Percentiles rank a stretch among this genome's conserved stretches.
These are phyloP conservation scores for Ligustrum vulgare DNA, from an alignment of 257 asterid genomes.

Conservation along the genomic window DNA sequence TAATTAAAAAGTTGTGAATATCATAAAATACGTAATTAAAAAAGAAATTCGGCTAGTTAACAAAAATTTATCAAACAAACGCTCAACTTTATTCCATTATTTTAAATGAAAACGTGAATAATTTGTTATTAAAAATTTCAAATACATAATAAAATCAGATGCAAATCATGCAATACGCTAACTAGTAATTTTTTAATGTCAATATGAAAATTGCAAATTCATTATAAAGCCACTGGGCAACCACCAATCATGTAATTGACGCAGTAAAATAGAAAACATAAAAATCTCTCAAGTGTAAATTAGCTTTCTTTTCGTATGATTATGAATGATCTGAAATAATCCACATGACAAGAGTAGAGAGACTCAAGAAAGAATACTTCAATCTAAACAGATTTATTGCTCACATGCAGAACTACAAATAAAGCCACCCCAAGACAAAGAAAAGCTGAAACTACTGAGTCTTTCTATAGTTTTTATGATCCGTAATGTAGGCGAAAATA, in stretches of 20 bases:
- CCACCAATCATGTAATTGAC: neutral
- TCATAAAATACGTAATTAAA: too few relatives aligned
- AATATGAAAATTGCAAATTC: neutral
- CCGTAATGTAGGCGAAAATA: constrained; percentile 35
- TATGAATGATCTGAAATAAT: neutral
- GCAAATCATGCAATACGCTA: too few relatives aligned
- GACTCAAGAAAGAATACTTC: neutral
- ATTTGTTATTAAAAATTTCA: too few relatives aligned
- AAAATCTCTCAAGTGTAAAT: neutral
- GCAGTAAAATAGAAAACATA: neutral
- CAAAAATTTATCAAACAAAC: too few relatives aligned
- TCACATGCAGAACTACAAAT: constrained; percentile 40
- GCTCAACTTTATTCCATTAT: too few relatives aligned
- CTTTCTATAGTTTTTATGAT: constrained; percentile 58
- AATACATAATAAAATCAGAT: too few relatives aligned
- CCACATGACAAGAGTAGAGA: neutral
- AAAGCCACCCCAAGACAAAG: constrained; percentile 25
- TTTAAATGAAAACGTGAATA: too few relatives aligned
- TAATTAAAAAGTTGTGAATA: too few relatives aligned
- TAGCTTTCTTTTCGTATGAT: neutral
- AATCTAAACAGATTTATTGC: constrained; percentile 34
- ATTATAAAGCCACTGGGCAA: neutral
- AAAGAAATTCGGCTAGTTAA: too few relatives aligned
- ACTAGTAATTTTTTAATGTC: too few relatives aligned
- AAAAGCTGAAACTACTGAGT: constrained; percentile 33